Conservation (phyloP, 805 yeast species). For the Wickerhamomyces subpelliculosus region DNA sequence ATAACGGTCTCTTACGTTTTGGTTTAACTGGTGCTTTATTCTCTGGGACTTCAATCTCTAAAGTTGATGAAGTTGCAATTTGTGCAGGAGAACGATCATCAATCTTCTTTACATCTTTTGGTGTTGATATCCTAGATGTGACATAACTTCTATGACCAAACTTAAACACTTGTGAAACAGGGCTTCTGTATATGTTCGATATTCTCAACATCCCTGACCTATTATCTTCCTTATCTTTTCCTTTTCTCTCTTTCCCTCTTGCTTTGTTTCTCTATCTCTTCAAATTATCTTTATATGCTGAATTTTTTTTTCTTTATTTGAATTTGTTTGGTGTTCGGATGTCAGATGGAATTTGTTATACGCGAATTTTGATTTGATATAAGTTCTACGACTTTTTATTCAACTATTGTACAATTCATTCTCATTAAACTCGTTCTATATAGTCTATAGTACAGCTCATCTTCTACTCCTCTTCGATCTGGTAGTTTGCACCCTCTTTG, state of each 20-base stretch:
- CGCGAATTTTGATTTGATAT: background rate
- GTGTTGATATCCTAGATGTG: background rate
- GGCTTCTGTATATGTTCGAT: background rate
- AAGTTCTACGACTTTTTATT: background rate
- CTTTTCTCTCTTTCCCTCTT: too few species aligned
- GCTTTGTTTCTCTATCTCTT: too few species aligned
- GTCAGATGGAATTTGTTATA: background rate
- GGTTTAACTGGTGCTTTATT: slow-evolving; percentile 28
- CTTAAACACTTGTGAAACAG: too few species aligned
- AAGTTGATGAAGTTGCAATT: slow-evolving; percentile 19
- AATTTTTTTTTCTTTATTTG: background rate
- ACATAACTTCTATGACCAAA: too few species aligned
- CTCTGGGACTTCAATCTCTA: slow-evolving; percentile 16
- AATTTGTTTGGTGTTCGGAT: background rate
- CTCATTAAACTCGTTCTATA: background rate
- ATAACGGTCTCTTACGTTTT: slow-evolving; percentile 24
- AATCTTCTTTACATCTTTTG: slow-evolving; percentile 2
- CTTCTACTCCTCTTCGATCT: slow-evolving; percentile 6
- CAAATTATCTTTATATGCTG: background rate
- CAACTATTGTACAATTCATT: background rate
- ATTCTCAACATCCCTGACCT: background rate
- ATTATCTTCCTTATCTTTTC: too few species aligned
- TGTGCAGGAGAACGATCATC: slow-evolving; percentile 15
- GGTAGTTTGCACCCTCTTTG: background rate
- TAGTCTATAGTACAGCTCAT: background rate